Conservation (phyloP, 2,329 filamentous ascomycete species). For the Scedosporium aurantiacum region DNA sequence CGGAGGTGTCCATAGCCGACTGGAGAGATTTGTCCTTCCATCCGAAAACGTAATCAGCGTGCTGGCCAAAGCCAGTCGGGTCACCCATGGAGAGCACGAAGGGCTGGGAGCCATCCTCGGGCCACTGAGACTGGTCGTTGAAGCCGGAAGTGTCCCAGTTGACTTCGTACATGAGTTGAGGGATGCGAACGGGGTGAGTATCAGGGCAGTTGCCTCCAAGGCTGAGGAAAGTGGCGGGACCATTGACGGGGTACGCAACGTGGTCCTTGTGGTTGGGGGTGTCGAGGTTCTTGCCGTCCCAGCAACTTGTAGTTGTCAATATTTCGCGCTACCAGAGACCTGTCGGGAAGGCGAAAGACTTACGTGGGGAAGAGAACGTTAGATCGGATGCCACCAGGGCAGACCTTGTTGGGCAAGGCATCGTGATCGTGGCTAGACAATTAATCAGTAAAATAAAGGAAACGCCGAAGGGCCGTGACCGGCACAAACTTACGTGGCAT, state of each 20-base stretch:
- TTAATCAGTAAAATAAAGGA: background rate
- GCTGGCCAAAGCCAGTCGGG: constrained; percentile 3
- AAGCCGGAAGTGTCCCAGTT: constrained; percentile 8
- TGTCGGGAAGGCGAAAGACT: constrained; percentile 14
- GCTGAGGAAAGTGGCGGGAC: constrained; percentile 4
- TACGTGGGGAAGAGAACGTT: constrained; percentile 38
- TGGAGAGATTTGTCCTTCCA: constrained; percentile 12
- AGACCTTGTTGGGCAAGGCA: constrained; percentile 31
- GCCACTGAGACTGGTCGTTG: constrained; percentile 7
- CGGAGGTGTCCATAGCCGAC: constrained; percentile 30
- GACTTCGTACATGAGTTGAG: constrained; percentile 9
- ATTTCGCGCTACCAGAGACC: constrained; percentile 23
- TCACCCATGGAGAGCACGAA: constrained; percentile 5
- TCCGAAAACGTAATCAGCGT: constrained; percentile 8
- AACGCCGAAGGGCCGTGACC: background rate
- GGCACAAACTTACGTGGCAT: constrained; percentile 19
- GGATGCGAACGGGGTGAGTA: constrained; percentile 7
- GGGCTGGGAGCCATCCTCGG: constrained; percentile 5
- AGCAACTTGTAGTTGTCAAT: constrained; percentile 29
- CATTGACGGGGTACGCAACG: constrained; percentile 8
- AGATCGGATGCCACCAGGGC: constrained; percentile 41
- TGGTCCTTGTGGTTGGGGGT: constrained; percentile 43
- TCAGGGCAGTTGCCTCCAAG: constrained; percentile 5
- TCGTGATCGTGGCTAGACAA: constrained; percentile 32
- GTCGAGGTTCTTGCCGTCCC: constrained; percentile 49